Percentiles rank a stretch among this genome's conserved stretches.
These are phyloP conservation scores for Obba rivulosa DNA, from an alignment of 768 basidiomycete genomes.

Conservation along the genomic window DNA sequence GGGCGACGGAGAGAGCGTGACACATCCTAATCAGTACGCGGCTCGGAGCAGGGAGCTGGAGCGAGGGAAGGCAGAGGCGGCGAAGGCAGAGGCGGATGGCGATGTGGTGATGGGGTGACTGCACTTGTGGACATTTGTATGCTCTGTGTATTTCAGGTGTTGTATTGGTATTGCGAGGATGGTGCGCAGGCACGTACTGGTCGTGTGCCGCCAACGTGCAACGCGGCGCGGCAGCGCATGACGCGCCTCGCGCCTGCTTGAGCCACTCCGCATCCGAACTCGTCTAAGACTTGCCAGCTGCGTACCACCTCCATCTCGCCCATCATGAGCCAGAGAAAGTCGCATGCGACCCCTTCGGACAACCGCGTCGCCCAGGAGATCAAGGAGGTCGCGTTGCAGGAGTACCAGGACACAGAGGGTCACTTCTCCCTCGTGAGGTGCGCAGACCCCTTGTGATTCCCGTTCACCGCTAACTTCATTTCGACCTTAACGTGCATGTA, in stretches of 20 bases:
- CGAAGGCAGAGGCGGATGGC: constrained; percentile 25
- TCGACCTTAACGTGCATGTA: constrained; percentile 25
- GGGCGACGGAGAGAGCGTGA: constrained; percentile 80
- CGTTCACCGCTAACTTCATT: not conserved
- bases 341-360: constrained; percentile 26
- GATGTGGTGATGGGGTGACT: constrained; percentile 37
- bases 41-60: constrained; percentile 67
- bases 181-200: no score
- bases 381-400: constrained; percentile 52
- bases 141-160: not conserved
- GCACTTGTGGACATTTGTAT: not conserved
- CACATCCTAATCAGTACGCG: constrained; percentile 91
- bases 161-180: constrained; percentile 5
- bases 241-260: not conserved
- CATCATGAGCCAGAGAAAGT: constrained; percentile 48
- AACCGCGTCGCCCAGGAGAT: constrained; percentile 17
- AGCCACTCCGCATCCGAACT: not conserved
- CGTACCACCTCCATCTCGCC: constrained; percentile 5
- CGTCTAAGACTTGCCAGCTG: constrained; percentile 2
- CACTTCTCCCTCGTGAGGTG: constrained; percentile 98
- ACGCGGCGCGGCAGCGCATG: no score
- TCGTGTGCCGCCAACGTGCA: no score
- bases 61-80: constrained; percentile 28
- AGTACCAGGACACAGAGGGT: constrained; percentile 85
- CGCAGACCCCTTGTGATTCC: not conserved